Evolutionary conservation across 495 filamentous ascomycete species (phyloP).

Genomic region (Aspergillus hancockii): DNA sequence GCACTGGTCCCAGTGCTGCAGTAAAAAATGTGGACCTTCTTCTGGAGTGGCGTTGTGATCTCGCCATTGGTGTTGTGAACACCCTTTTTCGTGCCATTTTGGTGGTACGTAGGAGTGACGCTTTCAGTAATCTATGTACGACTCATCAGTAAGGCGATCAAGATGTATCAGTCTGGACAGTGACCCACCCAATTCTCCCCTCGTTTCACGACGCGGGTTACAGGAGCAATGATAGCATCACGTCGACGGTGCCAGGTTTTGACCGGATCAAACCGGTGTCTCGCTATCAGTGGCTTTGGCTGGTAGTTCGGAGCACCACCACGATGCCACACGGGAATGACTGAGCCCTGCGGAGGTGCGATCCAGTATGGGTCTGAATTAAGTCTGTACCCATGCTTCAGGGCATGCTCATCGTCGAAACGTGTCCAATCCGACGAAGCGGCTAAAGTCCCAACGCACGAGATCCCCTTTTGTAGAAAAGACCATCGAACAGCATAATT

Average conservation of each 20-base stretch:
- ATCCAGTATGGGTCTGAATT: constrained; percentile 9
- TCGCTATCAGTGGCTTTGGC: constrained; percentile 3
- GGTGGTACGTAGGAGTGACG: background rate
- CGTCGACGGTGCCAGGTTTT: constrained; percentile 4
- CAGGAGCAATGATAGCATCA: background rate
- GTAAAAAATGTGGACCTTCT: constrained; percentile 3
- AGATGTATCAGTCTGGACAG: background rate
- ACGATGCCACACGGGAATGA: constrained; percentile 4
- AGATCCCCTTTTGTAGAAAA: constrained; percentile 3
- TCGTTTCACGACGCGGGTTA: background rate
- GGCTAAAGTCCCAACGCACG: constrained; percentile 4
- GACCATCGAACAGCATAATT: constrained; percentile 9
- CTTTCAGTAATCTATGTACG: background rate
- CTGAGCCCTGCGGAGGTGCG: constrained; percentile 5
- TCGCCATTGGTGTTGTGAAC: background rate
- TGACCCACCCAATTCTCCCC: background rate
- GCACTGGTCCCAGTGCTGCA: constrained; percentile 4
- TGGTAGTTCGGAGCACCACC: constrained; percentile 9
- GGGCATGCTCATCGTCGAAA: constrained; percentile 6
- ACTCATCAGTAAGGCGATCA: background rate
- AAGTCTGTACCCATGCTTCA: constrained; percentile 3
- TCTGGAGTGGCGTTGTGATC: background rate
- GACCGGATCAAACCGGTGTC: constrained; percentile 5
- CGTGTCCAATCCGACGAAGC: constrained; percentile 6
- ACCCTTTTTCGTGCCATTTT: background rate